Evolutionary conservation across 2,329 filamentous ascomycete species (phyloP).

Genomic region (Ceratocystis huliohia): DNA sequence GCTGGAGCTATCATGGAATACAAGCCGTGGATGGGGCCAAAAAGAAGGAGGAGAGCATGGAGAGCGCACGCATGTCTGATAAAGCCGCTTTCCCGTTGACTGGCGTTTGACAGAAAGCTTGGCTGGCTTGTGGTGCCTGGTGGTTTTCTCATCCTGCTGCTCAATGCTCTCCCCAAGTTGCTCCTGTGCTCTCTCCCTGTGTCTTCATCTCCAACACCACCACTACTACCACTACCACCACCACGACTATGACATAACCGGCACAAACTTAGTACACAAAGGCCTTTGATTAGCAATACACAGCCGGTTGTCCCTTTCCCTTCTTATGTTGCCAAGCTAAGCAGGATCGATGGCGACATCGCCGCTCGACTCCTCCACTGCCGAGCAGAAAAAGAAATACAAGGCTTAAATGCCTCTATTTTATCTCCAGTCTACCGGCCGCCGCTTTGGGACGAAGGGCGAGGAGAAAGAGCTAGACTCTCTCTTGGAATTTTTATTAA

Average conservation of each 20-base stretch:
- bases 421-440: background rate
- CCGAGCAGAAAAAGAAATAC: background rate
- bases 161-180: too few species aligned
- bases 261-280: too few species aligned
- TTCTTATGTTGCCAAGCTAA: background rate
- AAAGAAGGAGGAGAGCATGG: background rate
- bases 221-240: too few species aligned
- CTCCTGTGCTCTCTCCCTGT: background rate
- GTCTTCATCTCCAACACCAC: too few species aligned
- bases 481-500: background rate
- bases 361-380: slow-evolving; percentile 21
- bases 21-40: background rate
- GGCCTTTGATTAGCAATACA: too few species aligned
- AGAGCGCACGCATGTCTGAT: too few species aligned
- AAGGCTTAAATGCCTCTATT: background rate
- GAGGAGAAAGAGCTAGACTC: too few species aligned
- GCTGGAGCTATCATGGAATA: background rate
- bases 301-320: background rate
- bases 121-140: background rate
- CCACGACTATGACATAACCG: too few species aligned
- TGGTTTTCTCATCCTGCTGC: background rate
- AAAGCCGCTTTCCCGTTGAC: background rate
- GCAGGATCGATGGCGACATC: slow-evolving; percentile 25
- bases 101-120: slow-evolving; percentile 8
- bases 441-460: background rate